Percentiles rank a stretch among this genome's conserved stretches.
phyloP scores from a whole-genome alignment of 2,329 filamentous ascomycete genomes.

The Talaromyces funiculosus region DNA sequence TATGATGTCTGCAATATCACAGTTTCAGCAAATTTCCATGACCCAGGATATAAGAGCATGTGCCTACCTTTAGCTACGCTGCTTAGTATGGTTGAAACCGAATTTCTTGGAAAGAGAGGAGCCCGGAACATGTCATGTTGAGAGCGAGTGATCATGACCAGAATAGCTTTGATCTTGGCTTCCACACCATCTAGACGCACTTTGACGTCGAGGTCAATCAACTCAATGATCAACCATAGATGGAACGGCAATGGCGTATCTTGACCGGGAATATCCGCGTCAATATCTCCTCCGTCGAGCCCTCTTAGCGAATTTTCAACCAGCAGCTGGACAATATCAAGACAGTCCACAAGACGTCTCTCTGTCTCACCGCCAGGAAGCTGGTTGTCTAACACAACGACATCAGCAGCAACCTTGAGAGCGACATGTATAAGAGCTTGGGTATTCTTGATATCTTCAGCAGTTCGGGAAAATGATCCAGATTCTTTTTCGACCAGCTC shows the following conservation, averaged over 20 bases:
- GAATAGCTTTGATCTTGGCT: constrained; percentile 33
- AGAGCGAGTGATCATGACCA: constrained; percentile 26
- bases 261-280: constrained; percentile 52
- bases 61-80: constrained; percentile 35
- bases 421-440: constrained; percentile 83
- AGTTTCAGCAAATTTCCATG: neutral
- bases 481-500: constrained; percentile 49
- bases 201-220: constrained; percentile 45
- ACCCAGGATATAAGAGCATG: neutral
- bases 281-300: constrained; percentile 56
- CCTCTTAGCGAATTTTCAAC: constrained; percentile 66
- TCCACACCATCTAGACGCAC: constrained; percentile 39
- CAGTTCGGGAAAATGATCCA: constrained; percentile 43
- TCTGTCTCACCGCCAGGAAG: constrained; percentile 45
- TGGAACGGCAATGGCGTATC: constrained; percentile 46
- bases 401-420: constrained; percentile 63
- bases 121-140: constrained; percentile 29
- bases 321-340: constrained; percentile 70
- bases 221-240: constrained; percentile 49
- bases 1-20: constrained; percentile 40
- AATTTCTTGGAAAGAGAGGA: constrained; percentile 24
- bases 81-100: constrained; percentile 29
- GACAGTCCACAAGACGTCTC: constrained; percentile 55
- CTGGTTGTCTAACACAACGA: constrained; percentile 48
- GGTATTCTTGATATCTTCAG: constrained; percentile 69